Evolutionary conservation across 2,329 filamentous ascomycete genomes (phyloP).

Genomic region (Monilinia fructigena): DNA sequence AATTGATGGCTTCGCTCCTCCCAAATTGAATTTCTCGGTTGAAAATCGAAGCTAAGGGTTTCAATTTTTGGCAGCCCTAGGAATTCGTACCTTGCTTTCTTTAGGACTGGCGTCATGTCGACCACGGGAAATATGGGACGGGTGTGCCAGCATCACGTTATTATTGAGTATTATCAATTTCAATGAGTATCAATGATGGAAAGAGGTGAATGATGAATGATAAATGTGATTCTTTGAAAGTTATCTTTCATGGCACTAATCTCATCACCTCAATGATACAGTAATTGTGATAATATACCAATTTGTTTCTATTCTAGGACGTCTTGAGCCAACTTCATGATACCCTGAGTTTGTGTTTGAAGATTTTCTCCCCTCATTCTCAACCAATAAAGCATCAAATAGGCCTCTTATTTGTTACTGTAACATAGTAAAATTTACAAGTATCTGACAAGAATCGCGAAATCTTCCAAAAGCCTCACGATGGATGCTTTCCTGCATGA

Average conservation of each 20-base stretch:
- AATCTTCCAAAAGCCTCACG: constrained; percentile 5
- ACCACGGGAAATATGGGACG: constrained; percentile 10
- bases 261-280: not conserved
- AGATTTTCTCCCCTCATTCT: not conserved
- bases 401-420: not conserved
- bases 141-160: constrained; percentile 7
- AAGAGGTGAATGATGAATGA: not conserved
- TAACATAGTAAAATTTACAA: not conserved
- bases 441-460: not conserved
- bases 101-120: constrained; percentile 2
- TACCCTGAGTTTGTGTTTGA: constrained; percentile 7
- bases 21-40: constrained; percentile 23
- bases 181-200: not conserved
- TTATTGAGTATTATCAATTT: constrained; percentile 2
- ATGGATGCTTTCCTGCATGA: constrained; percentile 76
- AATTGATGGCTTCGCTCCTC: constrained; percentile 21
- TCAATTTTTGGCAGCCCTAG: constrained; percentile 22
- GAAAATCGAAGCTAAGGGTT: constrained; percentile 24
- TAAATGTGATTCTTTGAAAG: not conserved
- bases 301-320: not conserved
- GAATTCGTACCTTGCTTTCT: constrained; percentile 12
- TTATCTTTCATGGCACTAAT: not conserved
- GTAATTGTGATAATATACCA: not conserved
- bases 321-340: constrained; percentile 5
- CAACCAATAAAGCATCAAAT: constrained; percentile 5